phyloP scores from a whole-genome alignment of 2,329 filamentous ascomycete species.

The Pestalotiopsis sp. region DNA sequence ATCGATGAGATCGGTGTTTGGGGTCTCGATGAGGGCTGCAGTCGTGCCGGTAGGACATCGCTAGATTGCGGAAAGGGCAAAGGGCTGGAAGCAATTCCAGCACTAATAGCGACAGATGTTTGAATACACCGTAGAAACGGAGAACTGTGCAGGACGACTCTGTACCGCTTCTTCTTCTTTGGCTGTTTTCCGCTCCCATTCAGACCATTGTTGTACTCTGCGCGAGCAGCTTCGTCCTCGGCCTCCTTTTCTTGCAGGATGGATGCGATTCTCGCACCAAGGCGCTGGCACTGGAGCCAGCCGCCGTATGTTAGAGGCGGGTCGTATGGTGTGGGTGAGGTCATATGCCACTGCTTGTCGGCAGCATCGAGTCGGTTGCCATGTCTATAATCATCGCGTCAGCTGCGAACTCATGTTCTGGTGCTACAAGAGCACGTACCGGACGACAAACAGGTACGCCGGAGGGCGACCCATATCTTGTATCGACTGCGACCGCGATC shows the following conservation, averaged over 20 bases:
- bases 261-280: constrained; percentile 82
- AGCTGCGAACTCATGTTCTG: background rate
- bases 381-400: constrained; percentile 59
- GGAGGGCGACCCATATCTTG: constrained; percentile 47
- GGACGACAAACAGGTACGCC: constrained; percentile 53
- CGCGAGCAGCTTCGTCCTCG: constrained; percentile 45
- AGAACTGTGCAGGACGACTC: constrained; percentile 88
- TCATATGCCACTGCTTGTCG: constrained; percentile 93
- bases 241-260: constrained; percentile 61
- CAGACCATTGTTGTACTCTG: constrained; percentile 19
- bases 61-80: constrained; percentile 30
- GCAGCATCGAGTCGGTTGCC: constrained; percentile 92
- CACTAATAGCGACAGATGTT: constrained; percentile 84
- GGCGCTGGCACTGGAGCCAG: constrained; percentile 82
- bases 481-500: background rate
- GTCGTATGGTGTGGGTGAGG: constrained; percentile 92
- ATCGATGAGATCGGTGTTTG: constrained; percentile 23
- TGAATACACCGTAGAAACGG: constrained; percentile 92
- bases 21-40: constrained; percentile 20
- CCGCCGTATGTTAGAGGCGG: constrained; percentile 93
- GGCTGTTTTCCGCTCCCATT: constrained; percentile 24
- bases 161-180: constrained; percentile 65
- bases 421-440: constrained; percentile 35
- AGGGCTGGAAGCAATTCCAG: constrained; percentile 74
- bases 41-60: constrained; percentile 25